phyloP scores from a whole-genome alignment of 192 early-diverging fungal genomes.

The Podila minutissima region DNA sequence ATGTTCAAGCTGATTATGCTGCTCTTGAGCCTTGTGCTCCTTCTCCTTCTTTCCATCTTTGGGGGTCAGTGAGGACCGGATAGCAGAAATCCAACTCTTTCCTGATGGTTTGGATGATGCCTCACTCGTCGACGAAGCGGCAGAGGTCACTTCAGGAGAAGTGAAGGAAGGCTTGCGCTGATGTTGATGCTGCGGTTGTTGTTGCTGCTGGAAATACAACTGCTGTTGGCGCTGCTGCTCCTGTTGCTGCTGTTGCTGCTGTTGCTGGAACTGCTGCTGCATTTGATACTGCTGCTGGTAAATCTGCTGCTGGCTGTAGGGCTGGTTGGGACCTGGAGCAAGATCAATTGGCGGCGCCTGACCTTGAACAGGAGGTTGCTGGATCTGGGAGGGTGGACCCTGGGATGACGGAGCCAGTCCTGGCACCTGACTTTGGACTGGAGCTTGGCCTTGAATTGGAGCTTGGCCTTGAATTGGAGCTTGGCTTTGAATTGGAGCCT shows the following conservation, averaged over 20 bases:
- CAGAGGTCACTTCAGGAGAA: slow-evolving; percentile 1
- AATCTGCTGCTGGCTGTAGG: not conserved
- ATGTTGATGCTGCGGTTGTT: slow-evolving; percentile 3
- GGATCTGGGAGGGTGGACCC: not conserved
- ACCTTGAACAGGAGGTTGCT: not conserved
- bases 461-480: slow-evolving; percentile 2
- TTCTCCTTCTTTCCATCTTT: slow-evolving; percentile 35
- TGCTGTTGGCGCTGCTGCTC: slow-evolving; percentile 7
- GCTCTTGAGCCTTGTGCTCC: slow-evolving; percentile 16
- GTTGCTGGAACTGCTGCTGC: not conserved
- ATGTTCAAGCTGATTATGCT: not conserved
- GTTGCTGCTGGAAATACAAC: slow-evolving; percentile 4
- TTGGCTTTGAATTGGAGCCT: not conserved
- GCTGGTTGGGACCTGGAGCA: not conserved
- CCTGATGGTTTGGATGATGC: slow-evolving; percentile 19
- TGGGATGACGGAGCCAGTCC: too few relatives aligned
- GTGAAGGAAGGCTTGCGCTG: slow-evolving; percentile 13
- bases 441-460: not conserved
- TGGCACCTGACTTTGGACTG: too few relatives aligned
- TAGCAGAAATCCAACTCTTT: slow-evolving; percentile 28
- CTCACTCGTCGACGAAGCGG: slow-evolving; percentile 17
- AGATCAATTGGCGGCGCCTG: slow-evolving; percentile 9
- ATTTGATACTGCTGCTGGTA: slow-evolving; percentile 3
- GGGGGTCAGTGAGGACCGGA: slow-evolving; percentile 16
- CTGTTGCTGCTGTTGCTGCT: slow-evolving; percentile 14